Base-by-base conservation (phyloP, 805 yeast species). In the Wickerhamiella alocasiicola region DNA sequence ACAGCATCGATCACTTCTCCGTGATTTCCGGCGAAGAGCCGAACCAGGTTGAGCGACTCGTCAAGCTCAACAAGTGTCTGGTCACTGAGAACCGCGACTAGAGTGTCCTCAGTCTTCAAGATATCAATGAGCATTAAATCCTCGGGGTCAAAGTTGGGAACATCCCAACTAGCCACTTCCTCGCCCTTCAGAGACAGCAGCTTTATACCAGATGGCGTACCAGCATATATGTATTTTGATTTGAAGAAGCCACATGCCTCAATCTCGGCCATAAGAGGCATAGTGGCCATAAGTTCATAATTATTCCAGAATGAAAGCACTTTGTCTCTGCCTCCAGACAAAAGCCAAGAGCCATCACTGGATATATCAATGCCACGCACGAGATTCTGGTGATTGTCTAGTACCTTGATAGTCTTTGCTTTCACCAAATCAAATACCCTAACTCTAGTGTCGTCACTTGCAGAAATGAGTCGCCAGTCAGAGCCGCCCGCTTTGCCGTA, bases 261-360 rank as follows among this genome's bases (percentile, higher is more conserved):
- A 5, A 65, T 49, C 21, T 56, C 51, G 51, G 82, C 87, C 41
- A 71, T 67, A 3, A 78, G 74, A 0, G 94, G 81, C 20, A 83
- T 64, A 0, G 94, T 80, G 44, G 72, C 75, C 13, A 69, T 52
- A 32, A 78, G 68, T 67, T 70, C 42, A 62, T 67, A 5, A 72
- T 61, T 28, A 13, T 48, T 25, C 50, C 47, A 52, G 67, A 69
- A 67, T 75, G 84, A 38, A 73, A 71, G 72, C 30, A 87, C 67
- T 52, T 78, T 79, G 58, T 91, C 98, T 62, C 99, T 72, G 27
- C 96, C 95, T 49, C 94, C 95, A 48, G 81, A 74, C 21, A 85
- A 59, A 42, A 91, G 67, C 23, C 64, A 56, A 16, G 65, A 63
- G 9, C 80, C 83, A 25, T 64, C 66, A 1, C 52, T 59, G 28